Evolutionary conservation across 2,329 filamentous ascomycete genomes (phyloP).

Genomic region (Macroventuria anomochaeta): DNA sequence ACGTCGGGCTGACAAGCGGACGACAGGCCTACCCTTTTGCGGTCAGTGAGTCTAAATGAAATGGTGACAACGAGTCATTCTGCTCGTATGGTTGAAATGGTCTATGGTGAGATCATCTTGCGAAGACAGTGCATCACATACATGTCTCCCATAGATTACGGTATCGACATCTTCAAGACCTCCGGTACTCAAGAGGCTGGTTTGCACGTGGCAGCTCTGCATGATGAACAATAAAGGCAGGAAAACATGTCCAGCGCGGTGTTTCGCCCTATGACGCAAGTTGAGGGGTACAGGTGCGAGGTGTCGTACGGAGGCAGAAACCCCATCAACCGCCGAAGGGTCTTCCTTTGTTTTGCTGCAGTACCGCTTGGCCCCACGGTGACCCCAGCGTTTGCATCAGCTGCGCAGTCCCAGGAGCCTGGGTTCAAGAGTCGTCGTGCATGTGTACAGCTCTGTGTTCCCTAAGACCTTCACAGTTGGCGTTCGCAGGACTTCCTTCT

Average conservation of each 20-base stretch:
- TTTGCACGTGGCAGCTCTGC: not conserved
- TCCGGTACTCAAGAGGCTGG: not conserved
- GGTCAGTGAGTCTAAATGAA: constrained; percentile 1
- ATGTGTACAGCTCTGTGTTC: not conserved
- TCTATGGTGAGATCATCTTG: not conserved
- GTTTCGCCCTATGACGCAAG: constrained; percentile 25
- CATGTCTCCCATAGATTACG: not conserved
- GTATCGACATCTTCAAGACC: not conserved
- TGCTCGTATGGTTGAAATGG: not conserved
- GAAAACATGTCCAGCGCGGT: constrained; percentile 1
- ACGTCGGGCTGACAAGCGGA: constrained; percentile 29
- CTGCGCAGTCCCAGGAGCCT: constrained; percentile 8
- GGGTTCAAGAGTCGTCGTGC: constrained; percentile 5
- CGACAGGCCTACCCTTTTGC: constrained; percentile 20
- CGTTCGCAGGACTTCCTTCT: not conserved
- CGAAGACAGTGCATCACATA: not conserved
- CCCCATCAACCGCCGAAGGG: constrained; percentile 12
- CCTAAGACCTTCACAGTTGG: not conserved
- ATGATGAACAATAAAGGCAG: not conserved
- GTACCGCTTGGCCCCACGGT: constrained; percentile 1
- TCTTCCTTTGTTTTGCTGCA: constrained; percentile 2
- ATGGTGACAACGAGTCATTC: not conserved
- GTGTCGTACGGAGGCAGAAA: constrained; percentile 8
- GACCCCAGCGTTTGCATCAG: constrained; percentile 1
- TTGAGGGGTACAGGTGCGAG: constrained; percentile 24